Evolutionary conservation across 768 basidiomycete genomes (phyloP), one percentile per base, ranked within the genome.

Genomic region (Mycena metata): DNA sequence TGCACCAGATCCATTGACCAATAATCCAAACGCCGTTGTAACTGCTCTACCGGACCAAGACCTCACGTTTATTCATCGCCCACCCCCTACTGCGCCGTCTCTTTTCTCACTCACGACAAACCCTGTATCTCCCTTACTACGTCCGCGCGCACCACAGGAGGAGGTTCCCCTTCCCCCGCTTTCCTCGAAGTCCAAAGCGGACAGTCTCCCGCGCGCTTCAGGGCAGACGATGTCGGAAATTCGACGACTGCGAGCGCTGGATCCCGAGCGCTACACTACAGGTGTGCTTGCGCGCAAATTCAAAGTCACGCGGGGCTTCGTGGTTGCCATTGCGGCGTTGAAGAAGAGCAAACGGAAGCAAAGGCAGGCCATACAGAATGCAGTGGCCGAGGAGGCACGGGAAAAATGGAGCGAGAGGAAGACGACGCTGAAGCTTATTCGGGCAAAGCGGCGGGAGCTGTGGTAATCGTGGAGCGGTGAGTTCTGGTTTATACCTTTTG

Each of bases 61-160:
- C 66, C 78, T 94, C 62, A 92, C 92, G 0, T 95, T 95, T 77
- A 90, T 95, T 65, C 92, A 93, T 76, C 90, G 94, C 47, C 92
- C 92, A n/a, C 94, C 94, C 0, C 92, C 94, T 0, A 88, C 91
- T 12, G 86, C 90, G 12, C 91, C 91, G 11, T 84, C 93, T 19
- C 93, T 93, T 4, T 82, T 84, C 66, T 96, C 94, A 21, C 86
- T 89, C 64, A 90, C 88, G 7, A 88, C 88, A 7, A 82, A 85
- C 11, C 94, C 94, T 12, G 79, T 86, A 8, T 96, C 94, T 0
- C 92, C 94, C 0, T 83, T 95, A 6, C 85, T 95, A 17, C 82
- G 82, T 0, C 79, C 86, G 16, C 74, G 80, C 8, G 58, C 76
- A 10, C 73, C 80, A 12, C 68, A 73, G 5, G 67, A 72, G 13